Percentiles rank a stretch among this genome's conserved stretches.
Conservation (phyloP, 2,329 filamentous ascomycete genomes). For the Cladosporium sp. region DNA sequence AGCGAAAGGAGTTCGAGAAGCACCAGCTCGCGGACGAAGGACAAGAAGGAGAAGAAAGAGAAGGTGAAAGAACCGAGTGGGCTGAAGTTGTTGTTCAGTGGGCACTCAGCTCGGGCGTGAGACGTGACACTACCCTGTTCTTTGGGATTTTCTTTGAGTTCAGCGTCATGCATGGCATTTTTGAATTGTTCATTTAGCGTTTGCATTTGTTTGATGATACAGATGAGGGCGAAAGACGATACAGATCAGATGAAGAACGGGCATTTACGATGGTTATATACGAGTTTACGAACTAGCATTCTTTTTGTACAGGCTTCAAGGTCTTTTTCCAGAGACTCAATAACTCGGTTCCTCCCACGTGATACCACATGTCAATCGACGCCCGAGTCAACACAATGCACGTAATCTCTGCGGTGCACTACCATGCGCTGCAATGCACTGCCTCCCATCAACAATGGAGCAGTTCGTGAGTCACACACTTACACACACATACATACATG, state of each 20-base stretch:
- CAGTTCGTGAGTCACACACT: not conserved
- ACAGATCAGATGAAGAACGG: not conserved
- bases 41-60: slow-evolving; percentile 31
- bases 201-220: not conserved
- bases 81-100: slow-evolving; percentile 47
- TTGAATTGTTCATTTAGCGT: slow-evolving; percentile 7
- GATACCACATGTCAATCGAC: not conserved
- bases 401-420: slow-evolving; percentile 3
- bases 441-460: not conserved
- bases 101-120: slow-evolving; percentile 19
- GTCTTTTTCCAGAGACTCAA: not conserved
- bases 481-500: not conserved
- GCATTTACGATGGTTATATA: not conserved
- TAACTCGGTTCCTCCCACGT: not conserved
- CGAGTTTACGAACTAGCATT: slow-evolving; percentile 5
- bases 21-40: slow-evolving; percentile 30
- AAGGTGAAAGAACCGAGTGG: slow-evolving; percentile 46
- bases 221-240: not conserved
- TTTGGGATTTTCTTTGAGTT: not conserved
- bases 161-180: not conserved
- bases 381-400: not conserved
- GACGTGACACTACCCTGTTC: not conserved
- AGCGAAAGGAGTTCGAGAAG: slow-evolving; percentile 20
- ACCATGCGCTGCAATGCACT: not conserved
- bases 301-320: not conserved